Evolutionary conservation across 768 basidiomycete species (phyloP).

Genomic region (Auriscalpium vulgare): DNA sequence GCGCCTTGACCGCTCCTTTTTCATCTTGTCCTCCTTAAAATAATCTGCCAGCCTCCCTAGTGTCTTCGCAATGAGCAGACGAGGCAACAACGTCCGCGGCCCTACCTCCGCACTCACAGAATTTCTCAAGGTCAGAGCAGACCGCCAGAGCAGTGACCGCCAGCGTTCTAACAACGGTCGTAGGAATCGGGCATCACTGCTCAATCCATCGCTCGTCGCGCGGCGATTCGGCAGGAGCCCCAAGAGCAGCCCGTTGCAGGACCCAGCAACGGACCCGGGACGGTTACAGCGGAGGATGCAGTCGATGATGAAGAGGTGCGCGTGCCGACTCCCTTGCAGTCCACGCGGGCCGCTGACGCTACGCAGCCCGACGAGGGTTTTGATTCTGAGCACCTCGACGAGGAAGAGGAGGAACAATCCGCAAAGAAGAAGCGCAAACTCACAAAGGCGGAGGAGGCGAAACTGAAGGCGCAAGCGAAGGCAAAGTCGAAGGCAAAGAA

Average conservation of each 20-base stretch:
- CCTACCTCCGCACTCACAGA: conserved; percentile 81
- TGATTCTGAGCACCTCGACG: conserved; percentile 12
- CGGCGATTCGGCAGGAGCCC: conserved; percentile 19
- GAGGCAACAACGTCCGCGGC: conserved; percentile 58
- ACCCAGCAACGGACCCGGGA: conserved; percentile 29
- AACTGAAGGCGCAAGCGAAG: conserved; percentile 37
- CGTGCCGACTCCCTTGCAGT: not conserved
- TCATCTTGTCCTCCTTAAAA: too few species aligned
- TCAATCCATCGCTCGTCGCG: conserved; percentile 31
- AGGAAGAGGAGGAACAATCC: conserved; percentile 24
- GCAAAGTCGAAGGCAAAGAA: conserved; percentile 26
- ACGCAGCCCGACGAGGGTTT: conserved; percentile 3
- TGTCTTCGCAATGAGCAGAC: not conserved
- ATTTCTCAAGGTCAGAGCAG: conserved; percentile 54
- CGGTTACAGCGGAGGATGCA: conserved; percentile 9
- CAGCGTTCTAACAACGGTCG: not conserved
- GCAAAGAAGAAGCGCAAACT: conserved; percentile 49
- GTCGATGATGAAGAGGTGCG: conserved; percentile 14
- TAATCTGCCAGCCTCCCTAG: too few species aligned
- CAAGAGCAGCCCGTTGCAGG: conserved; percentile 35
- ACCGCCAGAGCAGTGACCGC: not conserved
- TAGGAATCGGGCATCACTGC: conserved; percentile 49
- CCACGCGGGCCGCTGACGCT: too few species aligned
- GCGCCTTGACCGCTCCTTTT: too few species aligned
- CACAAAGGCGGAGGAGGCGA: conserved; percentile 34